Evolutionary conservation across 2,329 filamentous ascomycete species (phyloP), one percentile per base, ranked within the genome.

Genomic region (Apiospora saccharicola): DNA sequence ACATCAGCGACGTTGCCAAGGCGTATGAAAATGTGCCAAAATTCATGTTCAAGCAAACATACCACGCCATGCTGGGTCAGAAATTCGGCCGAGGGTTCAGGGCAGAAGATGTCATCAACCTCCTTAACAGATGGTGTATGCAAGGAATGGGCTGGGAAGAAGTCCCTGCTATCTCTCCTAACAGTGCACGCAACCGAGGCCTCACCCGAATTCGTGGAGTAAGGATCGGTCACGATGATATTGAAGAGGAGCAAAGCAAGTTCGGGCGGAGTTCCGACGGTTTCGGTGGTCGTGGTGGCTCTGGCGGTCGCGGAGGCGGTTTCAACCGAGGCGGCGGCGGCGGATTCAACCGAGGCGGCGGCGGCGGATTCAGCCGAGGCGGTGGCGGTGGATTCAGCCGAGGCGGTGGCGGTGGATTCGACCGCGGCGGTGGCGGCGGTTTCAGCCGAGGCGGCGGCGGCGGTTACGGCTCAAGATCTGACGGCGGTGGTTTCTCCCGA

Each of bases 41-140:
- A 10, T 76, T 79, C 4, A 74, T 85, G 64, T 85, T 90, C 72
- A 77, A 77, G 16, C 81, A 82, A 2, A 84, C 86, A 0, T 94
- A 94, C 81, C 80, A 83, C 24, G 87, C 89, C 12, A 80, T 89
- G 67, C 86, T 93, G 61, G 90, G 91, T 70, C 83, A 83, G 61
- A 87, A 82, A 75, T 80, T 74, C 41, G 74, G 83, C 47, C 83
- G 85, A 78, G 78, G 81, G 68, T 71, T 78, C 10, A n/a, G 53
- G 1, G 78, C 80, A 47, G 77, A 81, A 19, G 77, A 79, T 1
- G 75, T 87, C 10, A 82, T 90, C 24, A 76, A 85, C 4, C 83
- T 86, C 26, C 80, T 92, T 74, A 91, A 91, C 78, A 79, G 83
- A n/a, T 88, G 90, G 84, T 82, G 83, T 67, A 77, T 78, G 26